Evolutionary conservation across 2,329 filamentous ascomycete genomes (phyloP).

Genomic region (Epichloe hybrida): DNA sequence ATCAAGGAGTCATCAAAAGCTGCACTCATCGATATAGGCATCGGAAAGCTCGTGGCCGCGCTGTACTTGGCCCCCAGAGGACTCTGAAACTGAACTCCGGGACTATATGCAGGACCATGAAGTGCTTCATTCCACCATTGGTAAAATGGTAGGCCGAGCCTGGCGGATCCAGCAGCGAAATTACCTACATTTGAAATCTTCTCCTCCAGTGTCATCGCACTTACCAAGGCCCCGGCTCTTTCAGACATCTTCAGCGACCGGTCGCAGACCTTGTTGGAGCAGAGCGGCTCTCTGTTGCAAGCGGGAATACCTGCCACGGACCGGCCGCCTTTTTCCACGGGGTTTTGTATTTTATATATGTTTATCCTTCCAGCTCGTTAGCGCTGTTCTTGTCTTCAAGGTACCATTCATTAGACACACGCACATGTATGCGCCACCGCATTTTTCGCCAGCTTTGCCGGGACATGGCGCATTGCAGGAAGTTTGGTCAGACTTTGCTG

Average conservation of each 20-base stretch:
- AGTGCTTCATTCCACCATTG: constrained; percentile 50
- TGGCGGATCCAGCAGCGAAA: constrained; percentile 10
- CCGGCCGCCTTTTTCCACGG: background rate
- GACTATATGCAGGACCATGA: constrained; percentile 42
- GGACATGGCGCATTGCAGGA: background rate
- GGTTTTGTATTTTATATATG: background rate
- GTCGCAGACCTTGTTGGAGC: constrained; percentile 31
- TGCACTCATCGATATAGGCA: constrained; percentile 47
- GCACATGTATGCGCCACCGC: background rate
- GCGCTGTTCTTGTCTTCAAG: too few species aligned
- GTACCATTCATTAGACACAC: background rate
- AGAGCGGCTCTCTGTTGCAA: constrained; percentile 15
- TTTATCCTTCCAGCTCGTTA: background rate
- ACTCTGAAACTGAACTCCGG: background rate
- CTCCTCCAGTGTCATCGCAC: constrained; percentile 2
- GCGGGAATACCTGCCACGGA: constrained; percentile 6
- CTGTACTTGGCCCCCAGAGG: constrained; percentile 27
- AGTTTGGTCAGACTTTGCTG: background rate
- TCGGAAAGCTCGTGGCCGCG: constrained; percentile 51
- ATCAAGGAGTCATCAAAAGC: constrained; percentile 52
- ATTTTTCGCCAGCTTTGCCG: background rate
- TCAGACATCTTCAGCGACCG: constrained; percentile 15
- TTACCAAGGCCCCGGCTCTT: constrained; percentile 18
- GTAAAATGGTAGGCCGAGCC: constrained; percentile 44
- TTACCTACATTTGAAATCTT: constrained; percentile 3